Evolutionary conservation across 202 grass and related monocot species (phyloP).

Genomic region (Hordeum pubiflorum): DNA sequence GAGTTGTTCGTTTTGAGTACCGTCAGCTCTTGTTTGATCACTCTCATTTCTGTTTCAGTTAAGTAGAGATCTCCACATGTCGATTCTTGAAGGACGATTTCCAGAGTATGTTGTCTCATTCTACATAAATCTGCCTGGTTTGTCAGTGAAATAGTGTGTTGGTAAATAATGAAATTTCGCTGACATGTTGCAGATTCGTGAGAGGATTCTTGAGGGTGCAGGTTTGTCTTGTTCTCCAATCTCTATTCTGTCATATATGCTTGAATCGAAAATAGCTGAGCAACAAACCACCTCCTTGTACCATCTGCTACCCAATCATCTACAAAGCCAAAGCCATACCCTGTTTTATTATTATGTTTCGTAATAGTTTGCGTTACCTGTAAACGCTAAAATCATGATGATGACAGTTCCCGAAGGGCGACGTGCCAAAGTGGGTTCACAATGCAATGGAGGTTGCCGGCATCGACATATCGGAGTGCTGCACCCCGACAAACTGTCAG

Average conservation of each 20-base stretch:
- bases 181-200: slow-evolving; percentile 56
- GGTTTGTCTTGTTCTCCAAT: slow-evolving; percentile 37
- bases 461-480: slow-evolving; percentile 80
- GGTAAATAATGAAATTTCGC: slow-evolving; percentile 4
- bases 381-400: neutral
- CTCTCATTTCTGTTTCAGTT: slow-evolving; percentile 48
- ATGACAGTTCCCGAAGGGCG: slow-evolving; percentile 70
- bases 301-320: neutral
- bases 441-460: slow-evolving; percentile 93
- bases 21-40: neutral
- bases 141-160: neutral
- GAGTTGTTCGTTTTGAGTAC: neutral
- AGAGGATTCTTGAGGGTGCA: slow-evolving; percentile 62
- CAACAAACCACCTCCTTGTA: neutral
- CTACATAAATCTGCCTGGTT: neutral
- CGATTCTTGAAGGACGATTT: slow-evolving; percentile 77
- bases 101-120: slow-evolving; percentile 54
- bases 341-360: neutral
- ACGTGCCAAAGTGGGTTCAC: slow-evolving; percentile 76
- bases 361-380: neutral
- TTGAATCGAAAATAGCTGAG: neutral
- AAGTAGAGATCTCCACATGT: slow-evolving; percentile 76
- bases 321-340: neutral
- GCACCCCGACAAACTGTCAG: slow-evolving; percentile 18
- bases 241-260: neutral